Conservation (phyloP, 2,329 filamentous ascomycete species). For the Westerdykella aurantiaca region DNA sequence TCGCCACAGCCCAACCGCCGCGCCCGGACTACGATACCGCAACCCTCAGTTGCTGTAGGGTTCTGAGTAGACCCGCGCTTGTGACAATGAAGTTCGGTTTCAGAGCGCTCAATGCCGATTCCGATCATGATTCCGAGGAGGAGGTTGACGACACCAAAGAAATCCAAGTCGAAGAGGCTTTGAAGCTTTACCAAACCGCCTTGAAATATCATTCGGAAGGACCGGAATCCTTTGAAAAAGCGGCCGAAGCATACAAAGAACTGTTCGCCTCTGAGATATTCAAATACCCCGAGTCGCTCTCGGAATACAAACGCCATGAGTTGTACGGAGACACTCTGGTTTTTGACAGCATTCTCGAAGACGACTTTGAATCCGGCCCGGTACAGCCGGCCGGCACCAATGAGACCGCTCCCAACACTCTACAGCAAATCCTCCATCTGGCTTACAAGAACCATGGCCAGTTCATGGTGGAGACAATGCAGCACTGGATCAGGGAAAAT, state of each 20-base stretch:
- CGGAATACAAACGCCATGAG: slow-evolving; percentile 72
- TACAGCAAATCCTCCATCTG: slow-evolving; percentile 85
- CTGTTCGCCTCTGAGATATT: slow-evolving; percentile 93
- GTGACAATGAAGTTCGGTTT: slow-evolving; percentile 50
- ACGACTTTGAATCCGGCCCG: slow-evolving; percentile 35
- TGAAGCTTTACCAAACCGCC: slow-evolving; percentile 89
- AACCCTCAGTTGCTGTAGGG: neutral
- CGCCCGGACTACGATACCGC: neutral
- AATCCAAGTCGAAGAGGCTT: slow-evolving; percentile 91
- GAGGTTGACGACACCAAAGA: slow-evolving; percentile 94
- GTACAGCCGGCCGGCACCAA: slow-evolving; percentile 53
- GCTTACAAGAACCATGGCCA: slow-evolving; percentile 95
- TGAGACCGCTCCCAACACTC: slow-evolving; percentile 70
- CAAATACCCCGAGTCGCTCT: slow-evolving; percentile 77
- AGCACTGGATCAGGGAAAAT: slow-evolving; percentile 41
- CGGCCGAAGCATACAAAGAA: slow-evolving; percentile 71
- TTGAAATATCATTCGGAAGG: slow-evolving; percentile 89
- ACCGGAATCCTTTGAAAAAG: slow-evolving; percentile 66
- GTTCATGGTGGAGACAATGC: slow-evolving; percentile 73
- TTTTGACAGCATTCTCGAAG: slow-evolving; percentile 38
- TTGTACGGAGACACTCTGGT: slow-evolving; percentile 43
- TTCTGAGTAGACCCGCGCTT: neutral
- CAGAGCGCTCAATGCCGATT: slow-evolving; percentile 87
- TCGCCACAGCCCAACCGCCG: slow-evolving; percentile 1
- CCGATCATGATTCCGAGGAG: slow-evolving; percentile 82